Conservation (phyloP, 352 stramenopile genomes). For the Globisporangium spiculum region DNA sequence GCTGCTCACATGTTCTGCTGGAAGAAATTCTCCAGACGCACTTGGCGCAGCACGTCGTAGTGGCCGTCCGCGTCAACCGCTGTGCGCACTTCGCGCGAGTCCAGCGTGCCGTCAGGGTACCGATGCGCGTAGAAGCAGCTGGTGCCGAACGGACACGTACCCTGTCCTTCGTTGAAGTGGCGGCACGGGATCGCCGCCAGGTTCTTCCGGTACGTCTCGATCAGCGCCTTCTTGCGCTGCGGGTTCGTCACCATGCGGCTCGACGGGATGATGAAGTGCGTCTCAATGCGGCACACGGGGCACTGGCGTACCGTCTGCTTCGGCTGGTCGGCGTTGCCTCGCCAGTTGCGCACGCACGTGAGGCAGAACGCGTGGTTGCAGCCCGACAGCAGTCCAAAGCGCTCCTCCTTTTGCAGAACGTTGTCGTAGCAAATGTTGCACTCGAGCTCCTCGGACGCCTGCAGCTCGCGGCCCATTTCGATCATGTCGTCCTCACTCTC, state of each 20-base stretch:
- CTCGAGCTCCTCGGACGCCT: slow-evolving; percentile 64
- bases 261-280: slow-evolving; percentile 82
- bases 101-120: slow-evolving; percentile 60
- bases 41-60: slow-evolving; percentile 72
- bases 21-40: slow-evolving; percentile 72
- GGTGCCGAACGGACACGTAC: slow-evolving; percentile 81
- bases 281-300: slow-evolving; percentile 73
- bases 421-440: slow-evolving; percentile 87
- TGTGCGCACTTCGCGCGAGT: slow-evolving; percentile 61
- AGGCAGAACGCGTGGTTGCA: slow-evolving; percentile 85
- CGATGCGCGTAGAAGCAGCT: slow-evolving; percentile 87
- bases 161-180: slow-evolving; percentile 80
- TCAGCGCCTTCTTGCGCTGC: slow-evolving; percentile 63
- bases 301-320: slow-evolving; percentile 82
- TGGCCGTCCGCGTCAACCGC: slow-evolving; percentile 69
- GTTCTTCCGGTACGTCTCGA: slow-evolving; percentile 72
- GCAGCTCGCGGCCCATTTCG: slow-evolving; percentile 57
- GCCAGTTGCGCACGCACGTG: slow-evolving; percentile 79
- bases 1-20: slow-evolving; percentile 20
- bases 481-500: slow-evolving; percentile 50
- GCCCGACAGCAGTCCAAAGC: slow-evolving; percentile 78
- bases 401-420: slow-evolving; percentile 67
- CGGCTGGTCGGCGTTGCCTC: slow-evolving; percentile 51
- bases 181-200: slow-evolving; percentile 75
- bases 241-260: slow-evolving; percentile 73